A percentile compares a stretch with the other conserved stretches of the same genome.
Conservation (phyloP, 192 early-diverging fungal species). For the Podila verticillata region DNA sequence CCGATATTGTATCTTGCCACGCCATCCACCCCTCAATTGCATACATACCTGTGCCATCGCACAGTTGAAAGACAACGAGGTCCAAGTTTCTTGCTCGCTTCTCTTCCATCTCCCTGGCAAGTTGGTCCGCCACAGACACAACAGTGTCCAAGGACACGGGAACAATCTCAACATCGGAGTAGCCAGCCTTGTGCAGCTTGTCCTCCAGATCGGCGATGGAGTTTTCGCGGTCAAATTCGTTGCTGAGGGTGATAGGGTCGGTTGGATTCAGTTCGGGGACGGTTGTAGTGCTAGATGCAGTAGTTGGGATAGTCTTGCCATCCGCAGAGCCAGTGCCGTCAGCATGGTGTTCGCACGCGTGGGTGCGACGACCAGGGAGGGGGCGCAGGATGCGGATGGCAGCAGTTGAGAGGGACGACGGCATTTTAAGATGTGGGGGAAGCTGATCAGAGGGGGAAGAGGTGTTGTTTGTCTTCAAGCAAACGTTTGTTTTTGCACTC, state of each 20-base stretch:
- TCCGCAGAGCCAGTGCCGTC: background rate
- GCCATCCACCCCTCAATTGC: too few relatives aligned
- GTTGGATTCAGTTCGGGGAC: background rate
- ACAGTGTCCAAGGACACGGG: constrained; percentile 11
- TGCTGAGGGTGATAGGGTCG: constrained; percentile 26
- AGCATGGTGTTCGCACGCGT: background rate
- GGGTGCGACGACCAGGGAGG: background rate
- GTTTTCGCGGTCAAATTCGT: constrained; percentile 22
- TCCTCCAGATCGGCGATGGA: constrained; percentile 6
- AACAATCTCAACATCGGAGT: constrained; percentile 15
- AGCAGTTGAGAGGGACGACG: background rate
- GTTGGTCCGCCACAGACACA: constrained; percentile 5
- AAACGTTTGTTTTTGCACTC: background rate
- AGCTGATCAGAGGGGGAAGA: background rate
- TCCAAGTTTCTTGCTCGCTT: constrained; percentile 6
- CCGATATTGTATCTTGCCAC: background rate
- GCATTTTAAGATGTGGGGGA: constrained; percentile 5
- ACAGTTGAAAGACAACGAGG: constrained; percentile 39
- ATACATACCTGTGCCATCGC: constrained; percentile 33
- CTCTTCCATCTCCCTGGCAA: constrained; percentile 22
- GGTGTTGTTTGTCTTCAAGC: background rate
- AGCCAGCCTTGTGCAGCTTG: constrained; percentile 17
- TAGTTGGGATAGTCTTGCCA: background rate
- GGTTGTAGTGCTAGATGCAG: background rate
- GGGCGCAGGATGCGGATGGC: constrained; percentile 29